Percentiles rank a stretch among this genome's conserved stretches.
phyloP scores from a whole-genome alignment of 371 early-diverging fungal species.

The Enterospora canceri region DNA sequence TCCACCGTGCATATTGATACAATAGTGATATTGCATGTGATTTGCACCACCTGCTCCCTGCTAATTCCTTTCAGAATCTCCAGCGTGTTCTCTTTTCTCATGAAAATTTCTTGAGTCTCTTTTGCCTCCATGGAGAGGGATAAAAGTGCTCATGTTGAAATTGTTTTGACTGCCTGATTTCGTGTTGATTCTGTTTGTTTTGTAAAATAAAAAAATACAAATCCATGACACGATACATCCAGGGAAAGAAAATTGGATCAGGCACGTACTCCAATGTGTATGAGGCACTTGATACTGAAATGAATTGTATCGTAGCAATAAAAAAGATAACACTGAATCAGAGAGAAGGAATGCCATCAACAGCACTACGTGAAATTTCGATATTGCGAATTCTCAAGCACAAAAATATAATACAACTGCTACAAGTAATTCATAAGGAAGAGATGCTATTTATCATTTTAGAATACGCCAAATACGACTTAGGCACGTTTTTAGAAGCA shows the following conservation, averaged over 20 bases:
- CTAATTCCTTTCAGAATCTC: background rate
- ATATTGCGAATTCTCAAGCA: slow-evolving; percentile 80
- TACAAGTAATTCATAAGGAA: slow-evolving; percentile 82
- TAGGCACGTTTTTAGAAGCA: slow-evolving; percentile 76
- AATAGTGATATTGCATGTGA: slow-evolving; percentile 8
- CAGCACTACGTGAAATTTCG: slow-evolving; percentile 87
- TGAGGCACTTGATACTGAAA: slow-evolving; percentile 50
- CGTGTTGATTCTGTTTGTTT: too few species aligned
- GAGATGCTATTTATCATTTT: slow-evolving; percentile 77
- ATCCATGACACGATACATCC: slow-evolving; percentile 52
- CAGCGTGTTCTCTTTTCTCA: background rate
- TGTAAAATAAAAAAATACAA: background rate
- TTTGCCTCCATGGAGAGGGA: too few species aligned
- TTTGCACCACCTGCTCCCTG: background rate
- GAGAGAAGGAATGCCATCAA: slow-evolving; percentile 57
- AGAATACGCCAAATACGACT: slow-evolving; percentile 80
- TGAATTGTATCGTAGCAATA: slow-evolving; percentile 50
- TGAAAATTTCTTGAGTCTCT: too few species aligned
- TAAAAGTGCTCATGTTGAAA: too few species aligned
- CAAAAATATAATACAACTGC: slow-evolving; percentile 76
- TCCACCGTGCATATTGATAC: slow-evolving; percentile 3
- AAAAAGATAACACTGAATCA: slow-evolving; percentile 55
- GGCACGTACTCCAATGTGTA: slow-evolving; percentile 57
- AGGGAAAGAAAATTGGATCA: slow-evolving; percentile 51
- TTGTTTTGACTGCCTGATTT: too few species aligned